A percentile compares a stretch with the other conserved stretches of the same genome.
Evolutionary conservation across 2,329 filamentous ascomycete species (phyloP).

Genomic region (Tolypocladium album): DNA sequence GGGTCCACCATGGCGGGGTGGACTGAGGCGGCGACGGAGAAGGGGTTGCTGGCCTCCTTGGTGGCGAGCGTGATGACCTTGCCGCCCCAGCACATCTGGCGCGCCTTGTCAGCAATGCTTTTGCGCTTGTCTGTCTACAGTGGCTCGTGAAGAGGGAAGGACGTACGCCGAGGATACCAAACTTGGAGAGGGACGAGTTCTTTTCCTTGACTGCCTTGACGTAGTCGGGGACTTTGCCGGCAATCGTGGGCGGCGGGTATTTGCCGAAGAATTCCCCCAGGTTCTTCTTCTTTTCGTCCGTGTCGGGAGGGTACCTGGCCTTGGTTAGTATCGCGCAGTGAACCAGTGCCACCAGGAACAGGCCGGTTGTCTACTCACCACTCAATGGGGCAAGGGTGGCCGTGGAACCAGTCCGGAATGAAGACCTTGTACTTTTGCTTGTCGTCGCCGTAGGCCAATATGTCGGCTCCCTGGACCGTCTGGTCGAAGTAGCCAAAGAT

Average conservation of each 20-base stretch:
- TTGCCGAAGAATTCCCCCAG: constrained; percentile 48
- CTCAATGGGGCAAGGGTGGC: constrained; percentile 49
- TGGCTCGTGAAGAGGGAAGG: neutral
- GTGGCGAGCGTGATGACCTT: constrained; percentile 48
- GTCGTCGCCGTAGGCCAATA: constrained; percentile 42
- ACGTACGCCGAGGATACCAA: constrained; percentile 50
- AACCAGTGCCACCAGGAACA: too few relatives aligned
- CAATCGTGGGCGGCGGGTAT: constrained; percentile 35
- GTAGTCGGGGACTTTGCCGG: constrained; percentile 41
- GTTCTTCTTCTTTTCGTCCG: constrained; percentile 49
- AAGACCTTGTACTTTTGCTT: constrained; percentile 70
- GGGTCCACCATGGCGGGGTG: constrained; percentile 57
- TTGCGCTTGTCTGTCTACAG: neutral
- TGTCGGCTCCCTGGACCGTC: constrained; percentile 61
- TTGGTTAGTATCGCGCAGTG: neutral
- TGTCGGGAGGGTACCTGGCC: constrained; percentile 50
- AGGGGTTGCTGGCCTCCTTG: constrained; percentile 41
- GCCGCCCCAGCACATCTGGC: constrained; percentile 59
- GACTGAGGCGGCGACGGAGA: constrained; percentile 38
- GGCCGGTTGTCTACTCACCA: constrained; percentile 23
- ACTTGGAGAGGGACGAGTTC: constrained; percentile 44
- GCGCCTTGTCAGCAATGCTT: neutral
- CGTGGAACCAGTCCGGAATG: constrained; percentile 87
- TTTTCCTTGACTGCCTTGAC: constrained; percentile 40
- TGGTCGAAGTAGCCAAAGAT: constrained; percentile 64